Evolutionary conservation across 768 basidiomycete species (phyloP), one percentile per base, ranked within the genome.

Genomic region (Boletus reticuloceps): DNA sequence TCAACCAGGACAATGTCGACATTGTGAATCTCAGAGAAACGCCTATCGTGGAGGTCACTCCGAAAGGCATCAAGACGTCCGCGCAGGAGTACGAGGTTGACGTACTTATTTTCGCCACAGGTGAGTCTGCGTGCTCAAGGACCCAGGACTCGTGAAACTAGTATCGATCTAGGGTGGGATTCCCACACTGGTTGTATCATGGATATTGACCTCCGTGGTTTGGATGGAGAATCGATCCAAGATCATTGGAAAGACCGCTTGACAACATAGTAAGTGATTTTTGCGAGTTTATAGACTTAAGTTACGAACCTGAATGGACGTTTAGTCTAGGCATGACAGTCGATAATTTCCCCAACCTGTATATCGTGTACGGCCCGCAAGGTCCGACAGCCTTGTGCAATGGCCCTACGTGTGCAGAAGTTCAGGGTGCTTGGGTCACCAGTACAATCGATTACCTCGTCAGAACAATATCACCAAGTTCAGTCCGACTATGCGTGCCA

Each of bases 401-500:
- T 19, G 38, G 38, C 14, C 38, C 38, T 9, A 9, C n/a, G n/a
- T 39, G 38, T 10, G n/a, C 38, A 17, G 17, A 39, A 9, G 38
- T 39, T 19, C 38, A 39, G 38, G 38, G 38, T 1, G 16, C n/a
- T 0, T 39, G 38, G 38, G n/a, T 39, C 38, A 14, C 14, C 38
- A 17, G 14, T 8, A 39, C 38, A 14, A 16, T 39, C 38, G n/a
- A 39, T 4, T 58, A 58, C 29, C 48, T 8, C 44, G 20, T 2
- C 40, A 34, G n/a, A 19, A 53, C n/a, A 29, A 44, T 2, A 54
- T 62, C 25, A 56, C 57, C 44, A 58, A 57, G 37, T 57, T 55
- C 12, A 38, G 42, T 1, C 49, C 57, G 1, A 55, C 50, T 3
- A 39, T 51, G 1, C 45, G 32, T 11, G 61, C 61, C n/a, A 47